phyloP scores from a whole-genome alignment of 306 rosid species.

The Rosa lucieae region DNA sequence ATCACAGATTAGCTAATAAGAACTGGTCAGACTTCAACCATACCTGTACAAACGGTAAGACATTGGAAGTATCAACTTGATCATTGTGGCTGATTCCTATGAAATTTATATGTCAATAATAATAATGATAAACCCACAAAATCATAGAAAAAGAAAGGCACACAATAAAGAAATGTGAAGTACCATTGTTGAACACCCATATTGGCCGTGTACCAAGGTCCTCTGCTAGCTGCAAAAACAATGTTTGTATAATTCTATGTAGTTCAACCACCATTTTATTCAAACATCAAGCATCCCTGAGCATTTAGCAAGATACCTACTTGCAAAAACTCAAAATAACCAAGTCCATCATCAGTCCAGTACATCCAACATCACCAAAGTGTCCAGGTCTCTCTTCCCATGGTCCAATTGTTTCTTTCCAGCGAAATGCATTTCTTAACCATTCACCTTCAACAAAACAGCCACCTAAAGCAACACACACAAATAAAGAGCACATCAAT shows the following conservation, averaged over 20 bases:
- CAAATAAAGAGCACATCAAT: background rate
- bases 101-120: conserved; percentile 24
- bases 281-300: background rate
- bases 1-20: background rate
- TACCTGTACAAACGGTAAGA: conserved; percentile 77
- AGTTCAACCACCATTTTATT: background rate
- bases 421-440: conserved; percentile 96
- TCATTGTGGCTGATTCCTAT: conserved; percentile 87
- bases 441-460: conserved; percentile 95
- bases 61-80: conserved; percentile 52
- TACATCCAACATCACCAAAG: conserved; percentile 99
- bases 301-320: conserved; percentile 37
- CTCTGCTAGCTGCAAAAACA: conserved; percentile 70
- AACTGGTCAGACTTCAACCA: background rate
- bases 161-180: conserved; percentile 11
- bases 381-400: conserved; percentile 99
- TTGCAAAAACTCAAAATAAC: conserved; percentile 92
- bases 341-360: conserved; percentile 99
- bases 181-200: conserved; percentile 99
- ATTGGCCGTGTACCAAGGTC: conserved; percentile 76
- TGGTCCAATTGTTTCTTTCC: conserved; percentile 83
- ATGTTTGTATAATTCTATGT: background rate
- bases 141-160: conserved; percentile 11
- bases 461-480: conserved; percentile 56
- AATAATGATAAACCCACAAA: conserved; percentile 14